A percentile compares a stretch with the other conserved stretches of the same genome.
Conservation (phyloP, 2,329 filamentous ascomycete species). For the Neonectria punicea region DNA sequence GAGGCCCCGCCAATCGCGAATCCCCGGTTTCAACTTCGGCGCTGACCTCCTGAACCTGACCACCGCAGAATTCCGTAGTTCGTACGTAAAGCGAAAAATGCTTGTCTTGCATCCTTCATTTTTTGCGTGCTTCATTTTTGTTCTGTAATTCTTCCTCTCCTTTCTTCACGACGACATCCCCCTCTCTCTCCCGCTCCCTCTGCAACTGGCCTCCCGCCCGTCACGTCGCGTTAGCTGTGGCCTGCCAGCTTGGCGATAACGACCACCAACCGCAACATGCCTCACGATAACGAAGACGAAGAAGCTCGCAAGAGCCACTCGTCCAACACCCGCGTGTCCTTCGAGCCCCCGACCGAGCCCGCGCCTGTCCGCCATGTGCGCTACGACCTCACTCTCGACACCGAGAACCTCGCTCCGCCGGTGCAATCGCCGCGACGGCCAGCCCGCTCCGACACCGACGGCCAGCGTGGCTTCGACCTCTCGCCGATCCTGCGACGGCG, state of each 20-base stretch:
- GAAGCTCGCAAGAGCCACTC: constrained; percentile 35
- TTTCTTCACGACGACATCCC: background rate
- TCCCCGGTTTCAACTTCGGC: background rate
- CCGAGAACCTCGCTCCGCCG: constrained; percentile 40
- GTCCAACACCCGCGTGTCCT: constrained; percentile 36
- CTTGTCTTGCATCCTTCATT: background rate
- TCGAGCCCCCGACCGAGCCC: constrained; percentile 21
- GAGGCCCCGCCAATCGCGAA: background rate
- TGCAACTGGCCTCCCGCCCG: background rate
- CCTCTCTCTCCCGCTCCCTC: background rate
- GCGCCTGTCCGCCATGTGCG: constrained; percentile 36
- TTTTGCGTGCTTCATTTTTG: background rate
- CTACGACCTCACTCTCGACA: constrained; percentile 44
- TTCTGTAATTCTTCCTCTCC: background rate
- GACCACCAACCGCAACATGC: constrained; percentile 8
- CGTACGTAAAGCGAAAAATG: background rate
- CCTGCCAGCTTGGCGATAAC: constrained; percentile 9
- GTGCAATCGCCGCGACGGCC: constrained; percentile 29
- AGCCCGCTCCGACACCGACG: constrained; percentile 43
- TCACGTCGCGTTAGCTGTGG: background rate
- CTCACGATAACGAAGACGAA: constrained; percentile 24
- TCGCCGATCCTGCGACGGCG: constrained; percentile 52
- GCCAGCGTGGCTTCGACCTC: constrained; percentile 41
- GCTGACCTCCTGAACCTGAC: background rate
- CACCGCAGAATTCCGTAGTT: background rate